Evolutionary conservation across 2,329 filamentous ascomycete species (phyloP), one percentile per base, ranked within the genome.

Genomic region (Fusarium temperatum): DNA sequence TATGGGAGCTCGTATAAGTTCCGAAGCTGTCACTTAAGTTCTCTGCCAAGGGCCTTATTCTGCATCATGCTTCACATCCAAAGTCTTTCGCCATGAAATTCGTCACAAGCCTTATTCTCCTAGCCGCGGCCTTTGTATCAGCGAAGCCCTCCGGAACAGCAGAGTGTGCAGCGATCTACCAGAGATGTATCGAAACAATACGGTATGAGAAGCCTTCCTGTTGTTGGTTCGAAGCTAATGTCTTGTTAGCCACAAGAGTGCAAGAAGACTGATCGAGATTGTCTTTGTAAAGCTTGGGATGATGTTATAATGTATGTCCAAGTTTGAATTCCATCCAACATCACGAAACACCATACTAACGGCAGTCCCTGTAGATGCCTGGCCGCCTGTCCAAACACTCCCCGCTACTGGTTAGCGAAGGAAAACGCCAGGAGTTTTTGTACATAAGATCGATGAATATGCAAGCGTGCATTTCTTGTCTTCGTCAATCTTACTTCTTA

Each of bases 341-440:
- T 5, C 8, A 8, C 8, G 1, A 9, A 6, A 8, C 4, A 0
- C 14, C 5, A 24, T 26, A 13, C 44, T 63, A 22, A 68, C 5
- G 0, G 6, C 18, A 0, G 2, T 2, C n/a, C 8, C n/a, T 26
- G 12, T 8, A 68, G 66, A 2, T 68, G 66, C 13, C 20, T 68
- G 8, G n/a, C 22, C 2, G 41, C 45, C 36, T 68, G 66, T 28
- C 41, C 48, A 18, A 30, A 50, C 11, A 53, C 32, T 9, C 42
- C 66, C 1, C 57, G 66, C 18, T 36, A 45, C 32, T 68, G 48
- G 65, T 18, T 69, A 30, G 28, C 66, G 22, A 68, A 68, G 8
- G 66, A 69, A 26, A 68, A 68, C 6, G 50, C 57, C 6, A 69
- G 66, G 18, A 38, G 66, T 1, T 68, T 41, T 20, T 68, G 66